Conservation (phyloP, 129 eudicot genomes). For the Saussurea involucrata region DNA sequence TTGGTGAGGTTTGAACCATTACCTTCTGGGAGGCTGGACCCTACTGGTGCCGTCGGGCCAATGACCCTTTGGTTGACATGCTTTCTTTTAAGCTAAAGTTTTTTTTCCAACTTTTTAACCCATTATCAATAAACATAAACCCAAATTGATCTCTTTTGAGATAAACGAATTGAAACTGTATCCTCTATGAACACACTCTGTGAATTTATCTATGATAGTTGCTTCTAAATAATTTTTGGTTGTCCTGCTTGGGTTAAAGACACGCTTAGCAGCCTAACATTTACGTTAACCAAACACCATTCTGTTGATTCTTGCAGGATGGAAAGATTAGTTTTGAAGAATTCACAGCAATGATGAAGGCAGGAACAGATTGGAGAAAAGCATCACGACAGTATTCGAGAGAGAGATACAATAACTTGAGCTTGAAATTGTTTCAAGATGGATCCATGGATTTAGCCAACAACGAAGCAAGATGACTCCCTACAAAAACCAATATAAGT, state of each 20-base stretch:
- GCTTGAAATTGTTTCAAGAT: conserved; percentile 71
- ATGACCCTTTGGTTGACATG: too few relatives aligned
- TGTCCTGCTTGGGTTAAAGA: too few relatives aligned
- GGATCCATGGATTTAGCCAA: conserved; percentile 48
- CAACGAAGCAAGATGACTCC: conserved; percentile 41
- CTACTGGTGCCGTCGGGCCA: too few relatives aligned
- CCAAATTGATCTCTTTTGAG: neutral
- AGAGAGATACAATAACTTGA: conserved; percentile 74
- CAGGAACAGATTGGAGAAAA: conserved; percentile 98
- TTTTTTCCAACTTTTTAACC: too few relatives aligned
- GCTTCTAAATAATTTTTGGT: too few relatives aligned
- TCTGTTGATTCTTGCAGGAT: conserved; percentile 47
- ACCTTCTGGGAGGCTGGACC: neutral
- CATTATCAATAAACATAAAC: too few relatives aligned
- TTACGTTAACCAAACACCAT: neutral
- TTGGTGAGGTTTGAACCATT: too few relatives aligned
- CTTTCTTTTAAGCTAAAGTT: too few relatives aligned
- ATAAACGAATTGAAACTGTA: neutral
- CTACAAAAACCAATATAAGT: conserved; percentile 2
- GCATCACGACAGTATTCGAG: conserved; percentile 94
- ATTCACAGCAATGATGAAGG: conserved; percentile 89
- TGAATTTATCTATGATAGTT: too few relatives aligned
- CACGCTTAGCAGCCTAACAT: too few relatives aligned
- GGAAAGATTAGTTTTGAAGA: conserved; percentile 88
- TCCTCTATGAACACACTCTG: neutral